phyloP scores from a whole-genome alignment of 2,329 filamentous ascomycete genomes.

The Epichloe hybrida region DNA sequence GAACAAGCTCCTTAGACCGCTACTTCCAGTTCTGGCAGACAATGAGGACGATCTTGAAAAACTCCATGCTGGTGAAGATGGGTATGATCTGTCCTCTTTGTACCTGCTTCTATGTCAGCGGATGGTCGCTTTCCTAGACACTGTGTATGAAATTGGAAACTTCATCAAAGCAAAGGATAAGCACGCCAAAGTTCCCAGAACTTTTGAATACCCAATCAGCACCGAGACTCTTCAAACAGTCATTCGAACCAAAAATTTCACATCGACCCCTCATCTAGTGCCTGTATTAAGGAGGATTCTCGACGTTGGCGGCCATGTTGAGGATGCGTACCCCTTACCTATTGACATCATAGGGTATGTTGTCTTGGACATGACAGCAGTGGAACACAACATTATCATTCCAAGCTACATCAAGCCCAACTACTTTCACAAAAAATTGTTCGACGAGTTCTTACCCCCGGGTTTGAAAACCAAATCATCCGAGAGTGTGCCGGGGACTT shows the following conservation, averaged over 20 bases:
- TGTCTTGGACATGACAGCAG: slow-evolving; percentile 18
- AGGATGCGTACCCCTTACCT: slow-evolving; percentile 7
- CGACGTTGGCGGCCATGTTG: neutral
- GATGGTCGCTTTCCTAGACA: slow-evolving; percentile 11
- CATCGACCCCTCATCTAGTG: slow-evolving; percentile 14
- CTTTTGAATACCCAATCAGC: slow-evolving; percentile 10
- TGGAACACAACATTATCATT: slow-evolving; percentile 13
- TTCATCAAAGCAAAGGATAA: slow-evolving; percentile 15
- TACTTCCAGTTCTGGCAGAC: slow-evolving; percentile 11
- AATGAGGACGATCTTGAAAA: slow-evolving; percentile 10
- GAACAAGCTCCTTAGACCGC: slow-evolving; percentile 13
- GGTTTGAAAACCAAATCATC: slow-evolving; percentile 9
- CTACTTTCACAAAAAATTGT: slow-evolving; percentile 13
- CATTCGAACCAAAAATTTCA: slow-evolving; percentile 12
- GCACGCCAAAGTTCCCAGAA: slow-evolving; percentile 12
- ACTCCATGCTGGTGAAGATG: slow-evolving; percentile 5
- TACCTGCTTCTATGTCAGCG: slow-evolving; percentile 11
- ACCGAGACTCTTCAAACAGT: slow-evolving; percentile 8
- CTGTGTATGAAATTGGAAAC: slow-evolving; percentile 15
- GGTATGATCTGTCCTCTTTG: slow-evolving; percentile 11
- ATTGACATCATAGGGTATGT: slow-evolving; percentile 14
- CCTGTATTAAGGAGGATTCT: slow-evolving; percentile 15
- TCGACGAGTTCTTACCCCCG: slow-evolving; percentile 10
- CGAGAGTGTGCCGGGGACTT: slow-evolving; percentile 14
- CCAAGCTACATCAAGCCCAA: slow-evolving; percentile 17